A percentile compares a stretch with the other conserved stretches of the same genome.
Conservation (phyloP, 1,284 basidiomycete genomes). For the Ustilago tritici region DNA sequence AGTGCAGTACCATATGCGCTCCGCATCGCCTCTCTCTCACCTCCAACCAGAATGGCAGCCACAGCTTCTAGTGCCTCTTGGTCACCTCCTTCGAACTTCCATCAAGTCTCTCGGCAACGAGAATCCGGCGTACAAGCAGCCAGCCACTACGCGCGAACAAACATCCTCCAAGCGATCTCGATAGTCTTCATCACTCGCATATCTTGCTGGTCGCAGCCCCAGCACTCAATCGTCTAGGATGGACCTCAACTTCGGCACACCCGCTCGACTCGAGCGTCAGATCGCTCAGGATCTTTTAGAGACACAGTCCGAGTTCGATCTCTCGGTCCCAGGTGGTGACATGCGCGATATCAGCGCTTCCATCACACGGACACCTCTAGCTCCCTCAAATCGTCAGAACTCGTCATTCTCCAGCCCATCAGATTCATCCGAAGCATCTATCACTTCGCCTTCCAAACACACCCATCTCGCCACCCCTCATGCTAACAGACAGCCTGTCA, state of each 20-base stretch:
- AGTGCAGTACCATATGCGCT: not conserved
- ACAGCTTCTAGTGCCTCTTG: not conserved
- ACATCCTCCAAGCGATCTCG: not conserved
- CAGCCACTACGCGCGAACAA: not conserved
- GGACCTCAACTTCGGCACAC: slow-evolving; percentile 52
- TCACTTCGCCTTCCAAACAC: slow-evolving; percentile 26
- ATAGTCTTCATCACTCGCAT: not conserved
- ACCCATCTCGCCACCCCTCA: slow-evolving; percentile 30
- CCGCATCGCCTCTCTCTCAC: not conserved
- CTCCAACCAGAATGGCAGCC: not conserved
- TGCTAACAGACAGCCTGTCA: slow-evolving; percentile 22
- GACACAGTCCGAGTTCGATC: slow-evolving; percentile 52
- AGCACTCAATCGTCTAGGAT: slow-evolving; percentile 9
- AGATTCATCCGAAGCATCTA: slow-evolving; percentile 34
- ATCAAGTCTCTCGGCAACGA: not conserved
- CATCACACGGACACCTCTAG: slow-evolving; percentile 33
- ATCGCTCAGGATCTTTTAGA: slow-evolving; percentile 52
- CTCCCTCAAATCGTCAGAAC: slow-evolving; percentile 38
- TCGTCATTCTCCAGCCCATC: slow-evolving; percentile 50
- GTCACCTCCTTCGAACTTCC: not conserved
- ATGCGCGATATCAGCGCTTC: slow-evolving; percentile 46
- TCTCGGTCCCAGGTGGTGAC: slow-evolving; percentile 41
- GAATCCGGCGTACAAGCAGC: not conserved
- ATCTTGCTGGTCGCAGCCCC: not conserved
- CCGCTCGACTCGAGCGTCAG: slow-evolving; percentile 53